A percentile compares a stretch with the other conserved stretches of the same genome.
These are phyloP conservation scores for Pichia insulana DNA, from an alignment of 805 yeast species.

Conservation along the genomic window DNA sequence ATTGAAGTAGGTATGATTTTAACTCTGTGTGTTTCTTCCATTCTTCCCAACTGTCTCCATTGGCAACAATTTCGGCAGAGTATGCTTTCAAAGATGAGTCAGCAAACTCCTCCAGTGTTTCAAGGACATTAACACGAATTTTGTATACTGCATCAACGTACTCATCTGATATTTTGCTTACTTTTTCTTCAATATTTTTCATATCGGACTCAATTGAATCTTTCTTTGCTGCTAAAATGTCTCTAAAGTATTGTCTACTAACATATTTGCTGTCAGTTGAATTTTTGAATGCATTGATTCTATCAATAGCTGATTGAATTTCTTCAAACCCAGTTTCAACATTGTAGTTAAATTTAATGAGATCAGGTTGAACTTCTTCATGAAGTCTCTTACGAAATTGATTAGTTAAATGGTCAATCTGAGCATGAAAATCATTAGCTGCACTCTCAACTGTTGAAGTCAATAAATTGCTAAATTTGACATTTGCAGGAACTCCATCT, in stretches of 20 bases:
- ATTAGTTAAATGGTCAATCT: constrained; percentile 26
- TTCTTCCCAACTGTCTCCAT: constrained; percentile 38
- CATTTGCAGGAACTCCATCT: constrained; percentile 15
- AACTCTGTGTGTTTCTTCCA: constrained; percentile 56
- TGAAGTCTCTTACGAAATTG: constrained; percentile 21
- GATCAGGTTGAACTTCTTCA: constrained; percentile 26
- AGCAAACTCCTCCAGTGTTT: constrained; percentile 65
- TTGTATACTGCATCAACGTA: constrained; percentile 26
- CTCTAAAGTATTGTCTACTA: constrained; percentile 41
- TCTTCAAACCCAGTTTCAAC: constrained; percentile 22
- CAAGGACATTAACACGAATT: constrained; percentile 41
- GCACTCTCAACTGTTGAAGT: constrained; percentile 32
- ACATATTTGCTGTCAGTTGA: constrained; percentile 23
- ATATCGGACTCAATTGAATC: constrained; percentile 26
- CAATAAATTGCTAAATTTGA: constrained; percentile 26
- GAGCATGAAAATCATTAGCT: constrained; percentile 29
- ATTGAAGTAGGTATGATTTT: constrained; percentile 44
- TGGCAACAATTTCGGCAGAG: constrained; percentile 46
- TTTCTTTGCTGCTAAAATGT: constrained; percentile 29
- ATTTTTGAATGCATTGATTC: constrained; percentile 17
- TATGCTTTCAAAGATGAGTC: constrained; percentile 60
- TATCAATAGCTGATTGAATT: constrained; percentile 19
- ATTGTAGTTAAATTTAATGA: constrained; percentile 27
- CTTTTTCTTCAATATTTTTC: constrained; percentile 8
- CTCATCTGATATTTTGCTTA: constrained; percentile 17